Conservation (phyloP, 2,329 filamentous ascomycete species). For the Chrysosporium keratinophilum region DNA sequence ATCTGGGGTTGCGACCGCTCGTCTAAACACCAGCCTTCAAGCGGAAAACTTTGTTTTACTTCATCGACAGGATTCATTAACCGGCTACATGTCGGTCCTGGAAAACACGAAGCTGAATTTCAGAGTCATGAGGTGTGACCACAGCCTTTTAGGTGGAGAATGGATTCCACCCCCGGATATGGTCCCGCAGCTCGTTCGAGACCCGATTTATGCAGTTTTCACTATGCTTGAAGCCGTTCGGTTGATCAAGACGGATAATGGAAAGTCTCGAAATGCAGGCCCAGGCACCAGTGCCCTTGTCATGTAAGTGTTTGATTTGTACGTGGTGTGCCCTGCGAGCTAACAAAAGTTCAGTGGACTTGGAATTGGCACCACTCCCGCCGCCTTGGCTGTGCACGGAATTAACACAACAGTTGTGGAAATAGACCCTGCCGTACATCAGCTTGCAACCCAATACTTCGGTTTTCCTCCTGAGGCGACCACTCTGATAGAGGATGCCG, state of each 20-base stretch:
- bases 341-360: constrained; percentile 53
- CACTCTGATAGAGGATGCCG: constrained; percentile 71
- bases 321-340: neutral
- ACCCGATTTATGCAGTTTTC: constrained; percentile 94
- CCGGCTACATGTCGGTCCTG: constrained; percentile 84
- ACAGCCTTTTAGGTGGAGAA: constrained; percentile 85
- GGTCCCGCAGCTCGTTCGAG: constrained; percentile 50
- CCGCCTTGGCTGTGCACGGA: constrained; percentile 74
- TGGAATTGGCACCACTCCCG: constrained; percentile 83
- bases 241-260: constrained; percentile 52
- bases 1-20: constrained; percentile 47
- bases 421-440: constrained; percentile 80
- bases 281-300: constrained; percentile 68
- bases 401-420: constrained; percentile 91
- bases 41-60: constrained; percentile 62
- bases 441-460: constrained; percentile 77
- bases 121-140: constrained; percentile 80
- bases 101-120: constrained; percentile 63
- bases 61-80: constrained; percentile 73
- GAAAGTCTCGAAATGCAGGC: constrained; percentile 39
- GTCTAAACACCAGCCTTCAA: constrained; percentile 56
- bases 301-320: constrained; percentile 52
- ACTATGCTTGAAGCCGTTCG: constrained; percentile 87
- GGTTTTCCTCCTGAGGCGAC: constrained; percentile 65
- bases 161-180: constrained; percentile 54